phyloP scores from a whole-genome alignment of 768 basidiomycete species.

The Russula earlei region DNA sequence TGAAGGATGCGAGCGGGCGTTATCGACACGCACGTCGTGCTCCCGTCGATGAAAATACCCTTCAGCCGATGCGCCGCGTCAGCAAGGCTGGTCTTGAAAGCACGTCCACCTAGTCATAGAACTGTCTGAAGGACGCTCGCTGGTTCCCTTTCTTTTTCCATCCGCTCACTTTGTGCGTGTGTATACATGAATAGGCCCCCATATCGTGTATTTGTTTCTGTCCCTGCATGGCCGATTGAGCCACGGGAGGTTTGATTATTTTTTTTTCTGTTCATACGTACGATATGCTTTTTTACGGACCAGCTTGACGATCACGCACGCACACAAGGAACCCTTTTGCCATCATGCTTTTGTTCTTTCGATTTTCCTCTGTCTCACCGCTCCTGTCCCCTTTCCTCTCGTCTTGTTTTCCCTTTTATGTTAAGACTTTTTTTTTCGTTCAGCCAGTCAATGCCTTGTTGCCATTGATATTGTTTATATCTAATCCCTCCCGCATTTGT shows the following conservation, averaged over 20 bases:
- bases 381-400: neutral
- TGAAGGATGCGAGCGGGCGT: slow-evolving; percentile 75
- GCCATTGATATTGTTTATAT: slow-evolving; percentile 6
- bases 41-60: slow-evolving; percentile 78
- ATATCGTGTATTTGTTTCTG: neutral
- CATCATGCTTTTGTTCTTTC: neutral
- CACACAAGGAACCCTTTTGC: slow-evolving; percentile 2
- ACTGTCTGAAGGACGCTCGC: neutral
- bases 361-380: neutral
- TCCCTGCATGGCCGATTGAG: neutral
- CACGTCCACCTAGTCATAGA: neutral
- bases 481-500: slow-evolving; percentile 10
- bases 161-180: neutral
- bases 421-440: neutral
- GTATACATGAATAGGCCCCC: neutral
- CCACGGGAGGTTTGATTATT: neutral
- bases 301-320: neutral
- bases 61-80: slow-evolving; percentile 83
- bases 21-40: slow-evolving; percentile 82
- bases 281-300: neutral
- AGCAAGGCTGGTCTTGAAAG: slow-evolving; percentile 92
- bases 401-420: neutral
- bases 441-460: neutral
- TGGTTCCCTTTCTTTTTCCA: too few relatives aligned
- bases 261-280: neutral